Percentiles rank a stretch among this genome's conserved stretches.
These are phyloP conservation scores for Quercus phellos DNA, from an alignment of 331 rosid genomes.

Conservation along the genomic window DNA sequence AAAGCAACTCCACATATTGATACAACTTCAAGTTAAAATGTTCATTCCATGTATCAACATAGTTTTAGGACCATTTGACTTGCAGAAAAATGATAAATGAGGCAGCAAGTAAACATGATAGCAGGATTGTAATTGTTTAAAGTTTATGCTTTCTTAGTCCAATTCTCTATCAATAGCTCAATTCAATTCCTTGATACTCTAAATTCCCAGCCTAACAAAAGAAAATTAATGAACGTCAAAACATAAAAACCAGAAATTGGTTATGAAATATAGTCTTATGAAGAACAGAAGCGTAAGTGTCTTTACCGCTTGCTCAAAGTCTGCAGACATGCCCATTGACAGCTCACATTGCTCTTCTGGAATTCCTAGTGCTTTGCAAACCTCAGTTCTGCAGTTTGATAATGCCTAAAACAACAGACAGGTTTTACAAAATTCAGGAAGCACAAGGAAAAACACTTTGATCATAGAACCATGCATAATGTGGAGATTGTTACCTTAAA, in stretches of 20 bases:
- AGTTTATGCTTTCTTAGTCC: not conserved
- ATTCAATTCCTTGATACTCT: not conserved
- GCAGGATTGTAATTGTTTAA: not conserved
- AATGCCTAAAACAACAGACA: constrained; percentile 39
- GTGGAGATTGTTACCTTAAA: constrained; percentile 33
- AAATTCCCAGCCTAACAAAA: not conserved
- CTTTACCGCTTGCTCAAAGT: constrained; percentile 93
- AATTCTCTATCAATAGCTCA: not conserved
- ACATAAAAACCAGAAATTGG: not conserved
- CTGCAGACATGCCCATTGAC: constrained; percentile 96
- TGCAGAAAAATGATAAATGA: not conserved
- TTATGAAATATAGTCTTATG: not conserved
- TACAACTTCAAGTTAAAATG: not conserved
- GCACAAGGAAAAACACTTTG: not conserved
- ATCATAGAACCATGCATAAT: constrained; percentile 14
- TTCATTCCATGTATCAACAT: not conserved
- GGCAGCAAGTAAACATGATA: not conserved
- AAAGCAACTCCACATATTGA: not conserved
- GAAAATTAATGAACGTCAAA: not conserved
- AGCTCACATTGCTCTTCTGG: constrained; percentile 75
- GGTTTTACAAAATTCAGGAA: constrained; percentile 7
- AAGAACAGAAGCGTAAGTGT: not conserved
- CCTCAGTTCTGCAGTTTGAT: constrained; percentile 68
- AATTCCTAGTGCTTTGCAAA: constrained; percentile 68
- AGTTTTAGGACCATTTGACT: not conserved